phyloP scores from a whole-genome alignment of 169 alveolate genomes.

The Eimeria sp. region DNA sequence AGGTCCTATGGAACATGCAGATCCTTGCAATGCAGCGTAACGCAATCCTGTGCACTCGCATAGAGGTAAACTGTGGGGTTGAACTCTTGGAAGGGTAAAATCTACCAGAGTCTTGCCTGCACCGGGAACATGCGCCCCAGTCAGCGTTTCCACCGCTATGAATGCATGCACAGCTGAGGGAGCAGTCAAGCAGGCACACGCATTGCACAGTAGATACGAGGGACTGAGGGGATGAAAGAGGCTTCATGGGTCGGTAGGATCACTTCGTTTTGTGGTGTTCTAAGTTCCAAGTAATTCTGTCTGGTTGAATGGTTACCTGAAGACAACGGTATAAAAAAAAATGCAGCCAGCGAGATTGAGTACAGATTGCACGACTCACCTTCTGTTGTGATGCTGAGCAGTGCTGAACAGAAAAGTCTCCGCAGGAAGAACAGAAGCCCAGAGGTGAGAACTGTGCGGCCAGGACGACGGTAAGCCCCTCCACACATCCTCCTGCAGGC shows the following conservation, averaged over 20 bases:
- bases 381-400: neutral
- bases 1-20: slow-evolving; percentile 9
- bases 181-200: slow-evolving; percentile 7
- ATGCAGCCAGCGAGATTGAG: neutral
- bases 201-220: neutral
- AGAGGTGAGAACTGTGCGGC: no score
- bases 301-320: neutral
- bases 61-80: neutral
- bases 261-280: neutral
- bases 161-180: neutral
- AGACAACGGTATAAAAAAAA: neutral
- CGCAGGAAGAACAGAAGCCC: neutral
- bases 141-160: neutral
- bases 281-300: neutral
- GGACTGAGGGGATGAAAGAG: neutral
- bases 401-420: neutral
- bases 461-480: neutral
- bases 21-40: neutral
- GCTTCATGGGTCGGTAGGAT: neutral
- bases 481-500: neutral
- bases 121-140: neutral
- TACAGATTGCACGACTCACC: neutral
- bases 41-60: slow-evolving; percentile 35
- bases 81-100: neutral
- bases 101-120: neutral